Evolutionary conservation across 495 filamentous ascomycete genomes (phyloP).

Genomic region (Penicillium fimorum): DNA sequence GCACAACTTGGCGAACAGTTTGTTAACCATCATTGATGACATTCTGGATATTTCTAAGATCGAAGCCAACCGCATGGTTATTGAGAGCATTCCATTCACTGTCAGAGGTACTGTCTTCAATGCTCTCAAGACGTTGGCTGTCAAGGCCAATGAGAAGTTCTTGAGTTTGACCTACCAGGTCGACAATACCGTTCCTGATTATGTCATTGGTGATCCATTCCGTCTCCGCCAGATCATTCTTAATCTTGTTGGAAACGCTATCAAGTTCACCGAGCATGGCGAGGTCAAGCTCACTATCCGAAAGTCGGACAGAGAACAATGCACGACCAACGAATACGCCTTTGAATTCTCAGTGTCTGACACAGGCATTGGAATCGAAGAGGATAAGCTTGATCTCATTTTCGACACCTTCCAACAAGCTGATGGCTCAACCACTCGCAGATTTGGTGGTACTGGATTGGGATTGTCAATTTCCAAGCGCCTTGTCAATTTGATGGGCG

Average conservation of each 20-base stretch:
- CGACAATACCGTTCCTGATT: slow-evolving; percentile 90
- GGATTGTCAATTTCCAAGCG: slow-evolving; percentile 96
- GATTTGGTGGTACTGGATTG: slow-evolving; percentile 95
- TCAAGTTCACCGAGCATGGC: slow-evolving; percentile 96
- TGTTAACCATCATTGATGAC: slow-evolving; percentile 98
- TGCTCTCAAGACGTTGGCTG: slow-evolving; percentile 91
- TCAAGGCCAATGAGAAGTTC: slow-evolving; percentile 97
- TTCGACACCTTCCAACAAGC: slow-evolving; percentile 99
- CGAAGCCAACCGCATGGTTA: slow-evolving; percentile 98
- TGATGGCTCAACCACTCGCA: slow-evolving; percentile 93
- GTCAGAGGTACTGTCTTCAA: slow-evolving; percentile 96
- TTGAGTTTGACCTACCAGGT: slow-evolving; percentile 92
- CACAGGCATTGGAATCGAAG: slow-evolving; percentile 95
- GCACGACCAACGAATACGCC: slow-evolving; percentile 74
- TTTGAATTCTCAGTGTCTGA: slow-evolving; percentile 97
- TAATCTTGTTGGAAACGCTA: slow-evolving; percentile 59
- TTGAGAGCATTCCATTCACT: slow-evolving; percentile 97
- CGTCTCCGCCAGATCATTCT: slow-evolving; percentile 88
- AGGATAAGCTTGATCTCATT: slow-evolving; percentile 94
- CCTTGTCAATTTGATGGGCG: slow-evolving; percentile 95
- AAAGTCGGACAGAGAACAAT: slow-evolving; percentile 64
- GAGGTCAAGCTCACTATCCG: slow-evolving; percentile 94
- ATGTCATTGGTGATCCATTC: slow-evolving; percentile 96
- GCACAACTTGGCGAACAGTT: slow-evolving; percentile 93
- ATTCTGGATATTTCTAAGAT: slow-evolving; percentile 99